A percentile compares a stretch with the other conserved stretches of the same genome.
Evolutionary conservation across 1,284 basidiomycete species (phyloP).

Genomic region (Ustilago curta): DNA sequence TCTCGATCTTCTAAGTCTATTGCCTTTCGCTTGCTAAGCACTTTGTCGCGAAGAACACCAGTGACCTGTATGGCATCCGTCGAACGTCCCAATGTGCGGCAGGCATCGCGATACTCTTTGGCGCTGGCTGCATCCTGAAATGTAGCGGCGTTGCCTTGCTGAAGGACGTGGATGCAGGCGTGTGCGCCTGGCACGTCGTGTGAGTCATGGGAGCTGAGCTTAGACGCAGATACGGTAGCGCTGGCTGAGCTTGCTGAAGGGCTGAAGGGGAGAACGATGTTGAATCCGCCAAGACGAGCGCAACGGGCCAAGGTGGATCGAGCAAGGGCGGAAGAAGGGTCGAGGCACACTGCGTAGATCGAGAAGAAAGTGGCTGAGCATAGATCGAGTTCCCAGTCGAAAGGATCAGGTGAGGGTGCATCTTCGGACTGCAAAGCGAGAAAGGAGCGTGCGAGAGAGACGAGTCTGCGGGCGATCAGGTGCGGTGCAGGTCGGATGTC

Average conservation of each 20-base stretch:
- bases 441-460: conserved; percentile 40
- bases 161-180: conserved; percentile 60
- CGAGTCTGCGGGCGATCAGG: conserved; percentile 33
- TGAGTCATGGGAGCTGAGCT: conserved; percentile 39
- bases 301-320: conserved; percentile 56
- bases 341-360: conserved; percentile 54
- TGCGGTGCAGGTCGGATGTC: conserved; percentile 22
- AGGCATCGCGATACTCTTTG: conserved; percentile 60
- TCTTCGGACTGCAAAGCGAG: conserved; percentile 19
- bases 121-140: conserved; percentile 58
- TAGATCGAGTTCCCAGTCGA: conserved; percentile 43
- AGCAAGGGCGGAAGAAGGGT: conserved; percentile 42
- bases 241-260: conserved; percentile 53
- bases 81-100: conserved; percentile 48
- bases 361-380: conserved; percentile 63
- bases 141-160: conserved; percentile 53
- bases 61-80: conserved; percentile 56
- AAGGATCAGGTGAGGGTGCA: conserved; percentile 7
- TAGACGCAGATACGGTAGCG: conserved; percentile 28
- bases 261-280: conserved; percentile 58
- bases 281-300: conserved; percentile 56
- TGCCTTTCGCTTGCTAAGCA: conserved; percentile 42
- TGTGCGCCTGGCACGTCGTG: conserved; percentile 54
- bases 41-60: conserved; percentile 24
- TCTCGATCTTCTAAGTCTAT: conserved; percentile 6